Percentiles rank a stretch among this genome's conserved stretches.
Conservation (phyloP, 495 filamentous ascomycete species). For the Clohesyomyces aquaticus region DNA sequence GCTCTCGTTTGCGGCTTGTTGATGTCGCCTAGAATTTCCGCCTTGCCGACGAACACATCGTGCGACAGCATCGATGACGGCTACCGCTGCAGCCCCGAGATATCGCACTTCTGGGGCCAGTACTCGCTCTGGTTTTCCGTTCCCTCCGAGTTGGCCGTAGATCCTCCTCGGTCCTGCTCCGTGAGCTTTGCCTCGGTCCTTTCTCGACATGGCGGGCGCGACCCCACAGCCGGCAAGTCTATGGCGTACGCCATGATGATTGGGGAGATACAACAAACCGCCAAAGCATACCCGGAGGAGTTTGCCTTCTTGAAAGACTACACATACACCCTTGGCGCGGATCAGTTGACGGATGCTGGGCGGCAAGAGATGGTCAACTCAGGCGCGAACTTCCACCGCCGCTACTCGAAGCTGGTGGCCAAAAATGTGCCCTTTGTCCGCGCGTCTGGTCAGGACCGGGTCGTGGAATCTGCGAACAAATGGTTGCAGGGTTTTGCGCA, state of each 20-base stretch:
- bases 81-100: slow-evolving; percentile 62
- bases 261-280: slow-evolving; percentile 61
- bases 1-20: slow-evolving; percentile 14
- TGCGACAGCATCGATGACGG: slow-evolving; percentile 61
- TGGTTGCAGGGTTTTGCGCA: slow-evolving; percentile 72
- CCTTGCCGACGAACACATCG: slow-evolving; percentile 16
- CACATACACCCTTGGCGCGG: slow-evolving; percentile 71
- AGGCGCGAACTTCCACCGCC: slow-evolving; percentile 71
- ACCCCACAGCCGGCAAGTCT: slow-evolving; percentile 68
- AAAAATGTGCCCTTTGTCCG: slow-evolving; percentile 69
- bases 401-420: slow-evolving; percentile 64
- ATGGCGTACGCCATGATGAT: slow-evolving; percentile 34
- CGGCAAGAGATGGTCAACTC: slow-evolving; percentile 74
- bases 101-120: slow-evolving; percentile 80
- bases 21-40: slow-evolving; percentile 16
- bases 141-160: slow-evolving; percentile 60
- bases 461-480: slow-evolving; percentile 71
- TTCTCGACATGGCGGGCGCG: slow-evolving; percentile 81
- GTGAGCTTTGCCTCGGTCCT: slow-evolving; percentile 79
- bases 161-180: slow-evolving; percentile 64
- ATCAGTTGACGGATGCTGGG: slow-evolving; percentile 75
- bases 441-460: slow-evolving; percentile 68
- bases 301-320: slow-evolving; percentile 70
- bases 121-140: slow-evolving; percentile 83
- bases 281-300: slow-evolving; percentile 58